Percentiles rank a stretch among this genome's conserved stretches.
phyloP scores from a whole-genome alignment of 495 filamentous ascomycete species.

The Penicillium nucicola region DNA sequence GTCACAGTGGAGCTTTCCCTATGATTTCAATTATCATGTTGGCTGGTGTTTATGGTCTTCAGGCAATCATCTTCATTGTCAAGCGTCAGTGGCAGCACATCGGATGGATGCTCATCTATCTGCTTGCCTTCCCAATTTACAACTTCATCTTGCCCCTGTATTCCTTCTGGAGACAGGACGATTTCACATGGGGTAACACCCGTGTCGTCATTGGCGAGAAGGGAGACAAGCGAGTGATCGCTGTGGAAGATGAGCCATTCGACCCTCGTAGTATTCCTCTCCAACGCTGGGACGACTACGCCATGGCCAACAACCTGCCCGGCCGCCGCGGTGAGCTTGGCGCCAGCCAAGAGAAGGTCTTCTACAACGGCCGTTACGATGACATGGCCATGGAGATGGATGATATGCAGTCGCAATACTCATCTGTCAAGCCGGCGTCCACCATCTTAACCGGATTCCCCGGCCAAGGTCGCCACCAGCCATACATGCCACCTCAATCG shows the following conservation, averaged over 20 bases:
- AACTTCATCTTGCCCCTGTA: constrained; percentile 90
- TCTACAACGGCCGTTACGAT: constrained; percentile 54
- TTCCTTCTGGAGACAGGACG: constrained; percentile 99
- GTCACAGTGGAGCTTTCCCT: constrained; percentile 72
- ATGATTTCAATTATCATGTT: constrained; percentile 84
- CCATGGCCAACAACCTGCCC: constrained; percentile 82
- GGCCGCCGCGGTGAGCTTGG: constrained; percentile 72
- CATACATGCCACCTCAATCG: constrained; percentile 78
- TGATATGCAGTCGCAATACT: constrained; percentile 95
- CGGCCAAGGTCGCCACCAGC: constrained; percentile 52
- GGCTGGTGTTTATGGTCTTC: constrained; percentile 89
- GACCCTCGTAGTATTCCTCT: constrained; percentile 90
- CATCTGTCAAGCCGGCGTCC: constrained; percentile 88
- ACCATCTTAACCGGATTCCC: constrained; percentile 87
- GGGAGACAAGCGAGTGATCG: constrained; percentile 82
- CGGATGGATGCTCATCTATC: constrained; percentile 99
- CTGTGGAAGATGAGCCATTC: constrained; percentile 82
- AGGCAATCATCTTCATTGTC: constrained; percentile 92
- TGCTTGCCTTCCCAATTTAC: constrained; percentile 90
- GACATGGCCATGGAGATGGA: constrained; percentile 81
- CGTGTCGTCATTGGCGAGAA: constrained; percentile 88
- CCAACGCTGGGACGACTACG: constrained; percentile 97
- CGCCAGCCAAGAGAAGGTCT: constrained; percentile 60
- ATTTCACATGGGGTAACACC: constrained; percentile 60
- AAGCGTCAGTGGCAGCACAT: constrained; percentile 97